Evolutionary conservation across 2,329 filamentous ascomycete species (phyloP), one percentile per base, ranked within the genome.

Genomic region (Geosmithia morbida): DNA sequence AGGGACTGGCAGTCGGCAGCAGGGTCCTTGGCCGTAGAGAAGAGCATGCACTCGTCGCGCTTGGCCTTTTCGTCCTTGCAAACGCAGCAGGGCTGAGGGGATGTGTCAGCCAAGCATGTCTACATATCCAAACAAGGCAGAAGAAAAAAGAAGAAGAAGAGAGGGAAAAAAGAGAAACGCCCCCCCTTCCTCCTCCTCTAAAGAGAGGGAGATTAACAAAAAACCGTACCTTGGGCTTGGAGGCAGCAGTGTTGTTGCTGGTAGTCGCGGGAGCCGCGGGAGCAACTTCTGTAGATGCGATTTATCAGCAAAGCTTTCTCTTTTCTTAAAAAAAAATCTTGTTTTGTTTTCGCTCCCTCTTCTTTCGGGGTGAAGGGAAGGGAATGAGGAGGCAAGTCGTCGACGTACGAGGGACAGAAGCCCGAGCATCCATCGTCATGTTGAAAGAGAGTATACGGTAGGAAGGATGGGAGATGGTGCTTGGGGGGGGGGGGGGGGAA

Each of bases 1-100:
- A 87, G 75, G 46, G 81, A 76, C 65, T 81, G 76, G 74, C 92
- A 98, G 58, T 94, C 88, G 59, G 79, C 75, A 57, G 86, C 77
- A 40, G 92, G 87, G 61, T 96, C 84, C 59, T 82, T 75, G 51
- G 85, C 75, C 52, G 79, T 88, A 48, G 87, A 94, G 71, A 97
- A 96, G 48, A 98, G 85, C 90, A 98, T 97, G 74, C 92, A 98
- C 68, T 98, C 89, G 69, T 98, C 92, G 53, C 92, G 87, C 56
- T 77, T 77, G 40, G 86, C 74, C 67, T 98, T 98, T 66, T 98
- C 88, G 43, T 92, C 80, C 62, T 89, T 96, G 79, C 92, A 98
- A 29, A 97, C 92, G 63, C 92, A 97, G 77, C 92, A 97, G 42
- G 90, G 90, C 87, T 96, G 39, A n/a, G 7, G 37, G 41, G 5